A percentile compares a stretch with the other conserved stretches of the same genome.
Evolutionary conservation across 2,329 filamentous ascomycete genomes (phyloP).

Genomic region (Lasiodiplodia citricola): DNA sequence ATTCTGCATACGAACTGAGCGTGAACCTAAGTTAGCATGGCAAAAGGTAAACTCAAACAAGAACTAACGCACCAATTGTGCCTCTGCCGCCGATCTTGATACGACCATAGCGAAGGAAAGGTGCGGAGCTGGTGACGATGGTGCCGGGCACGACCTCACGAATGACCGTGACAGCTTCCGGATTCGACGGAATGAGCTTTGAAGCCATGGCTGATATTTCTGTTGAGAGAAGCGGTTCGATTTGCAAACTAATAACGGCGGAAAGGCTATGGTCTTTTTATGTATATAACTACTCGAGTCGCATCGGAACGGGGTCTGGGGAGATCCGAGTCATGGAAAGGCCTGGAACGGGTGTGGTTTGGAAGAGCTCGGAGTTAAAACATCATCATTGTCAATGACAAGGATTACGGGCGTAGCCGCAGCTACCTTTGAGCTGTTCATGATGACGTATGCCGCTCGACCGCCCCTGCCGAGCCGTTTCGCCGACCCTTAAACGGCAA

Average conservation of each 20-base stretch:
- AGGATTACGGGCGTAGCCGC: conserved; percentile 16
- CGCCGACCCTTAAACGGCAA: background rate
- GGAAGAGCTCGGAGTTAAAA: conserved; percentile 4
- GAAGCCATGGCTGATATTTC: conserved; percentile 37
- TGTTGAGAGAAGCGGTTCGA: background rate
- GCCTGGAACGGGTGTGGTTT: conserved; percentile 15
- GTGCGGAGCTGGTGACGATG: conserved; percentile 78
- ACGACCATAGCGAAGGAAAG: conserved; percentile 80
- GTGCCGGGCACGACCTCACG: conserved; percentile 76
- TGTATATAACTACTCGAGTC: background rate
- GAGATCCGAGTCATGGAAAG: conserved; percentile 11
- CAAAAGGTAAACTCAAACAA: conserved; percentile 32
- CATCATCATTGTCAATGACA: background rate
- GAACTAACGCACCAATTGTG: conserved; percentile 70
- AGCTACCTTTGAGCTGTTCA: conserved; percentile 1
- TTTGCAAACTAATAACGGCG: background rate
- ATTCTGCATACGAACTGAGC: conserved; percentile 73
- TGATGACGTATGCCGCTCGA: conserved; percentile 8
- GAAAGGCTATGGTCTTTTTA: background rate
- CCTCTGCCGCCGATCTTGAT: conserved; percentile 85
- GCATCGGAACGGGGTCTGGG: background rate
- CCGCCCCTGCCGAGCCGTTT: background rate
- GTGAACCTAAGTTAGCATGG: conserved; percentile 27
- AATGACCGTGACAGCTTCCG: conserved; percentile 86
- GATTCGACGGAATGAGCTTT: conserved; percentile 62